Conservation (phyloP, 1,284 basidiomycete genomes). For the Meira miltonrushii region DNA sequence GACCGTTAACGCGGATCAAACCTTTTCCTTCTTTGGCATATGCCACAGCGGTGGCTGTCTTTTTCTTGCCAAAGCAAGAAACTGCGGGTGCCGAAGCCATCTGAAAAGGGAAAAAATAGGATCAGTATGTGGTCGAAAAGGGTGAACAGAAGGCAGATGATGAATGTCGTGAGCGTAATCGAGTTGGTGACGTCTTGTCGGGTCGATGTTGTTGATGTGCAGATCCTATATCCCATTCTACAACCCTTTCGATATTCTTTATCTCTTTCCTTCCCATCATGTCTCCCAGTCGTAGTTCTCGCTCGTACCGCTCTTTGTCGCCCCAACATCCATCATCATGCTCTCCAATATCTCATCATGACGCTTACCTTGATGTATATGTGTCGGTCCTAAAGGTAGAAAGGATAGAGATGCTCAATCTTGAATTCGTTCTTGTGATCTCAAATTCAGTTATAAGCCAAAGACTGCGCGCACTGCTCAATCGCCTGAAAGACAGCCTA, state of each 20-base stretch:
- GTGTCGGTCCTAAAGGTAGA: too few species aligned
- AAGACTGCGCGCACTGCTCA: too few species aligned
- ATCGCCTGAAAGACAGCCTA: too few species aligned
- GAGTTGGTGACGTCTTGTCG: too few species aligned
- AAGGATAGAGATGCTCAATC: too few species aligned
- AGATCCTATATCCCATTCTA: background rate
- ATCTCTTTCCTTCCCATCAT: background rate
- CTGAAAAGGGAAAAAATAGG: background rate
- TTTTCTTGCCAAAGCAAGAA: conserved; percentile 55
- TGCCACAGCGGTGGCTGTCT: conserved; percentile 52
- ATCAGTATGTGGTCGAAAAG: background rate
- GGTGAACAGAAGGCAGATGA: background rate
- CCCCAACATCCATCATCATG: too few species aligned
- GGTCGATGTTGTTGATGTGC: background rate
- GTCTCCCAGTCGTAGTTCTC: background rate
- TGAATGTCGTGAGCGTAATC: too few species aligned
- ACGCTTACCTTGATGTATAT: too few species aligned
- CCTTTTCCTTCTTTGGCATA: conserved; percentile 76
- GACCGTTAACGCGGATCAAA: conserved; percentile 93
- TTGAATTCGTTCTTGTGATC: too few species aligned
- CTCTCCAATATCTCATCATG: too few species aligned
- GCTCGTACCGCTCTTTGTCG: background rate
- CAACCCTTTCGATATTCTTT: background rate
- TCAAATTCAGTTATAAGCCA: too few species aligned
- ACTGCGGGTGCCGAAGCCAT: conserved; percentile 45